Base-by-base conservation (phyloP, 768 basidiomycete genomes). In the Candolleomyces eurysporus region DNA sequence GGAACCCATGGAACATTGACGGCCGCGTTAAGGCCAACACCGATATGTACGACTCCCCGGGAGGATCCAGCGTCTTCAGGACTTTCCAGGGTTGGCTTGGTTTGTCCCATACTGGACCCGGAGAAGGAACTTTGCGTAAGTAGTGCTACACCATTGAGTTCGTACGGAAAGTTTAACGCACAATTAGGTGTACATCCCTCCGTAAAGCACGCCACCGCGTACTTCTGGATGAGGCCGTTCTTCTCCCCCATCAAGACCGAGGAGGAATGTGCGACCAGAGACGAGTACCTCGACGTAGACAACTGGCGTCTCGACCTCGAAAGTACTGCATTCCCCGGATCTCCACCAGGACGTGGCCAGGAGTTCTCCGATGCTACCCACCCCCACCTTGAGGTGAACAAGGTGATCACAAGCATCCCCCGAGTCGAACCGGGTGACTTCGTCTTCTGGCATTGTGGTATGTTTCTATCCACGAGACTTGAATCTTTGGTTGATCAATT, bases 191-290 rank as follows among this genome's bases (percentile, higher is more conserved):
- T 46, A 17, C 45, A 46, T 6, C 45, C 45, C 19, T 46, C 45
- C 17, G 14, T 46, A 6, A 46, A 46, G 19, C 45, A 46, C 19
- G 73, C 84, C 7, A 80, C 84, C 0, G 82, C 88, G 0, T 90
- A 91, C 63, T 72, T 83, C 60, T 75, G 89, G 19, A 77, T 90
- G 0, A 81, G 89, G 9, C 88, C 88, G 0, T 87, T 90, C 74
- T 90, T 91, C 79, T 77, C 75, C 54, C 79, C 77, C 4, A 64
- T 66, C 14, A 59, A 66, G 19, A 36, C 65, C 10, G 45, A 46
- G 45, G 16, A 17, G 6, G 45, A 46, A 21, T 46, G 45, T 17
- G 45, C 17, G 17, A 17, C 45, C 45, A 46, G 19, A 14, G 69
- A 68, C 5, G 13, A 32, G 16, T 69, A 78, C 40, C 60, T 85